Evolutionary conservation across 2,329 filamentous ascomycete species (phyloP).

Genomic region (Monosporascus ibericus): DNA sequence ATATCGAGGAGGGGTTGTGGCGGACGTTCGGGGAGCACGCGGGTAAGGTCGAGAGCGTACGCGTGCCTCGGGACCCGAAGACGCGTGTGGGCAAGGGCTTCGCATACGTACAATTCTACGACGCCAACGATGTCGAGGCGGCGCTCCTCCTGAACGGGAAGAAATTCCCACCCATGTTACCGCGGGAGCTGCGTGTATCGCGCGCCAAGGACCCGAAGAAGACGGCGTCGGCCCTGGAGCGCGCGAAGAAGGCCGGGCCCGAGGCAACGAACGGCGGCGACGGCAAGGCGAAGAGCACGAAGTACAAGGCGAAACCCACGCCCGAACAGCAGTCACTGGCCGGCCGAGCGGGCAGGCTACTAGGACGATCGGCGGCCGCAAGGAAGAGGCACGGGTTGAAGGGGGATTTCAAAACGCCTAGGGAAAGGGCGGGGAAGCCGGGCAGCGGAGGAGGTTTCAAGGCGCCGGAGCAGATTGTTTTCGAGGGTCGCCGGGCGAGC

Average conservation of each 20-base stretch:
- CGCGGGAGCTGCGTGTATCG: conserved; percentile 76
- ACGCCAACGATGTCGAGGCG: conserved; percentile 83
- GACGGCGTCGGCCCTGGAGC: conserved; percentile 47
- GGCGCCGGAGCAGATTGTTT: conserved; percentile 66
- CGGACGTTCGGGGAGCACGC: conserved; percentile 64
- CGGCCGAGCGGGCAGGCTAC: conserved; percentile 67
- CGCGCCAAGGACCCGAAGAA: conserved; percentile 72
- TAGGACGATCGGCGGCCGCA: conserved; percentile 62
- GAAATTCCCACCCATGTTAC: conserved; percentile 91
- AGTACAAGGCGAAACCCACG: conserved; percentile 65
- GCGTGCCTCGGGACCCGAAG: conserved; percentile 80
- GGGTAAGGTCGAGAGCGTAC: conserved; percentile 86
- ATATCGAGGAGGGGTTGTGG: conserved; percentile 92
- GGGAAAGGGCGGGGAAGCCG: conserved; percentile 14
- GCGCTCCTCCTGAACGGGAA: conserved; percentile 84
- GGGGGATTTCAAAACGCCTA: conserved; percentile 17
- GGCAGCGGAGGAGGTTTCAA: conserved; percentile 31
- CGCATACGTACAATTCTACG: conserved; percentile 94
- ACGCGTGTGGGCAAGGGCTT: conserved; percentile 95
- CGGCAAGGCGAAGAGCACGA: conserved; percentile 33
- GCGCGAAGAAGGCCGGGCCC: conserved; percentile 35
- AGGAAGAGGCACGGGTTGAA: conserved; percentile 34
- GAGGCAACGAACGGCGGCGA: conserved; percentile 21
- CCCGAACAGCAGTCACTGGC: conserved; percentile 63
- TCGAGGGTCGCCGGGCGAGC: conserved; percentile 73